A percentile compares a stretch with the other conserved stretches of the same genome.
Conservation (phyloP, 345 rosid genomes). For the Brassica nigra region DNA sequence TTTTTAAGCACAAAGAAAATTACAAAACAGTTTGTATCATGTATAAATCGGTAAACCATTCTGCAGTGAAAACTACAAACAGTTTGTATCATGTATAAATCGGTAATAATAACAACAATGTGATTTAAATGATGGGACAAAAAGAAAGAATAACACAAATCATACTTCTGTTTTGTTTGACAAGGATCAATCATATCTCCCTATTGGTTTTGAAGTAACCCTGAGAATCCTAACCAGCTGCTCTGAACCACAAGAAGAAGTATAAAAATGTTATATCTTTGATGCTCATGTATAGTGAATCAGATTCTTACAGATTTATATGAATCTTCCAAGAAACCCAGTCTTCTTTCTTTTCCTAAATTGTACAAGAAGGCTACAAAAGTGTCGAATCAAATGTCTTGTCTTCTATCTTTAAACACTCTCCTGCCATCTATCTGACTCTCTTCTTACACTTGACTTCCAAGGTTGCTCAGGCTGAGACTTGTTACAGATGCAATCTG, state of each 20-base stretch:
- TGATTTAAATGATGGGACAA: background rate
- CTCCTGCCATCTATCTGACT: slow-evolving; percentile 26
- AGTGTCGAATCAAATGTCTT: slow-evolving; percentile 6
- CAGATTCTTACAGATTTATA: slow-evolving; percentile 23
- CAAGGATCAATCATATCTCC: slow-evolving; percentile 14
- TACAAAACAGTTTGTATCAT: background rate
- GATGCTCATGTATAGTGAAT: slow-evolving; percentile 23
- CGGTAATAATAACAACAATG: slow-evolving; percentile 29
- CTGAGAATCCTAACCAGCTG: slow-evolving; percentile 6
- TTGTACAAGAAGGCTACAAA: slow-evolving; percentile 39
- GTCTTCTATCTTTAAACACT: slow-evolving; percentile 35
- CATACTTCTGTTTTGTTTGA: background rate
- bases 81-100: background rate
- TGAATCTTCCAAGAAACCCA: slow-evolving; percentile 26
- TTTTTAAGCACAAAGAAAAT: background rate
- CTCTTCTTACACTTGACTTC: slow-evolving; percentile 21
- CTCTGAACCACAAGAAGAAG: slow-evolving; percentile 1
- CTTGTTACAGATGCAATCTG: slow-evolving; percentile 78
- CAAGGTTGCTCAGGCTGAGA: slow-evolving; percentile 37
- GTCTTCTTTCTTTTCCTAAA: slow-evolving; percentile 36
- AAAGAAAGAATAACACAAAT: background rate
- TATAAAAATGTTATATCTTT: slow-evolving; percentile 18
- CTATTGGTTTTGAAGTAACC: background rate
- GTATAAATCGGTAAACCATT: slow-evolving; percentile 4
- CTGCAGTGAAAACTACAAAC: background rate